phyloP scores from a whole-genome alignment of 2,329 filamentous ascomycete genomes.

The Penicillium sp. region DNA sequence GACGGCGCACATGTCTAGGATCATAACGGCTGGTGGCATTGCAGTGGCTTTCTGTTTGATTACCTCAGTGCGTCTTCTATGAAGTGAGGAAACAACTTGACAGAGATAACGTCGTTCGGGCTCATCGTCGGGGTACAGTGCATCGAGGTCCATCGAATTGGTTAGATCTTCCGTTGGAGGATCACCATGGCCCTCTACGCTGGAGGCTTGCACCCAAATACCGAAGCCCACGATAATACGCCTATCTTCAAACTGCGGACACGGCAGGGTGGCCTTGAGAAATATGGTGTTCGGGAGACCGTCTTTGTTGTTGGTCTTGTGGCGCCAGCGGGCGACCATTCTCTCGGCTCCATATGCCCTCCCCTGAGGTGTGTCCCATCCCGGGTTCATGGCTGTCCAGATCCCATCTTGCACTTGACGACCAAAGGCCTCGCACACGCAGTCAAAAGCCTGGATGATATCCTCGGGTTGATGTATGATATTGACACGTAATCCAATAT shows the following conservation, averaged over 20 bases:
- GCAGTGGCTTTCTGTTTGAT: slow-evolving; percentile 41
- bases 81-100: slow-evolving; percentile 47
- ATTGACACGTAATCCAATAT: slow-evolving; percentile 3
- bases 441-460: slow-evolving; percentile 6
- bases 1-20: slow-evolving; percentile 53
- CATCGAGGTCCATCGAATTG: slow-evolving; percentile 31
- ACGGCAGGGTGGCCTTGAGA: slow-evolving; percentile 52
- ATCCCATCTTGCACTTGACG: slow-evolving; percentile 51
- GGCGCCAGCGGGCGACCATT: slow-evolving; percentile 45
- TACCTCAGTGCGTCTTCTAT: slow-evolving; percentile 28
- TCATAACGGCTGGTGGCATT: slow-evolving; percentile 41
- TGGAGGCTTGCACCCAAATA: slow-evolving; percentile 55
- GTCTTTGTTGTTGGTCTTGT: slow-evolving; percentile 41
- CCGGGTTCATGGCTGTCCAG: slow-evolving; percentile 53
- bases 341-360: slow-evolving; percentile 35
- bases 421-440: slow-evolving; percentile 43
- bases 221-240: slow-evolving; percentile 50
- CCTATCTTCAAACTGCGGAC: not conserved
- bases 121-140: slow-evolving; percentile 45
- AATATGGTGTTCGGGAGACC: slow-evolving; percentile 47
- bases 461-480: slow-evolving; percentile 6
- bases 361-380: slow-evolving; percentile 54
- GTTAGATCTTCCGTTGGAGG: slow-evolving; percentile 17
- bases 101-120: slow-evolving; percentile 47
- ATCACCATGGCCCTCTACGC: slow-evolving; percentile 50